Evolutionary conservation across 139 green algal species (phyloP), one percentile per base, ranked within the genome.

Genomic region (Chlamydomonas incerta): DNA sequence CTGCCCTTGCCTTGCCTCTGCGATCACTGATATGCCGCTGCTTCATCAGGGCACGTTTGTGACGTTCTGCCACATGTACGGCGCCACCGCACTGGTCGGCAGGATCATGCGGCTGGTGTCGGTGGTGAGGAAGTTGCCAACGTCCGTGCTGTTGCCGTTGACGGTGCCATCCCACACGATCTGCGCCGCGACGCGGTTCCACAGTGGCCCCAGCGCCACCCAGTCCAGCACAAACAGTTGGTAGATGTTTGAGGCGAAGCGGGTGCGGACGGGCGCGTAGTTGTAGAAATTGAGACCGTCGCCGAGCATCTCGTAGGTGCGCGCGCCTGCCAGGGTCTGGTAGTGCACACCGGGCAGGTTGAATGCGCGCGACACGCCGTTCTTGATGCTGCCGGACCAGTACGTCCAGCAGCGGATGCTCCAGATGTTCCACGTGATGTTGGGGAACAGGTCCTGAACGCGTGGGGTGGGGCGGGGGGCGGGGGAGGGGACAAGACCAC

Each of bases 221-320:
- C 79, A 85, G 33, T 85, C 79, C 20, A 85, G 68, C 35, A 75
- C 66, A 31, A 69, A 76, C 66, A 85, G 47, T 46, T 85, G 79
- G 31, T 69, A 75, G 31, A 74, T 13, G 31, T n/a, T 41, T 20
- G 66, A n/a, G 17, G 31, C 28, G 21, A 85, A 75, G 4, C 66
- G 47, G 17, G 79, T 76, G 3, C 17, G 23, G 20, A 37, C 28
- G 9, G 79, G 79, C 47, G 79, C 79, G 23, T 28, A 68, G 46
- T 57, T 75, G 47, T 20, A 3, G 20, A 29, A 81, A 10, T 11
- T 57, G 66, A 63, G 8, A 29, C 41, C n/a, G 33, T 75, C 66
- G 4, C n/a, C 63, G 2, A 13, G 15, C 79, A 76, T 66, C 5
- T 68, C 31, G 46, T 75, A 85, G 41, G 41, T 52, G 13, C 66